Conservation (phyloP, 202 grass and related monocot species). For the Setaria italica region DNA sequence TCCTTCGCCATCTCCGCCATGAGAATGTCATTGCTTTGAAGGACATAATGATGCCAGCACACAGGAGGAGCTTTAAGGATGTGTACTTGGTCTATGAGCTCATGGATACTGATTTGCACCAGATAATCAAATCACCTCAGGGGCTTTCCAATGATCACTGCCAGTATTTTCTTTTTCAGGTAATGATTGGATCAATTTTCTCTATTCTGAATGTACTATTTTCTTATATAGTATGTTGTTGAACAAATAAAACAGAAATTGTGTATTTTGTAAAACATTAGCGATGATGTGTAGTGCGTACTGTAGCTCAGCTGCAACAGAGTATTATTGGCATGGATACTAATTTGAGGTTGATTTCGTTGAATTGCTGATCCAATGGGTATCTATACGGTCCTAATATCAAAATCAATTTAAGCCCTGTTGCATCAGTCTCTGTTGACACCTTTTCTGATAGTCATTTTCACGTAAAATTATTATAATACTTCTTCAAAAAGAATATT, state of each 20-base stretch:
- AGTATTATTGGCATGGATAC: background rate
- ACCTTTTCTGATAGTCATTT: constrained; percentile 3
- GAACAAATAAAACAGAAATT: background rate
- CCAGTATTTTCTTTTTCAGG: constrained; percentile 97
- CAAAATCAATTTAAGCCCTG: background rate
- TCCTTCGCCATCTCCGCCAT: constrained; percentile 85
- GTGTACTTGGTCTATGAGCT: constrained; percentile 96
- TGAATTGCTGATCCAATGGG: too few species aligned
- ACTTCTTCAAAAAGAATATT: background rate
- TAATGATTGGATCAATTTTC: constrained; percentile 30
- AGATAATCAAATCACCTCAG: constrained; percentile 86
- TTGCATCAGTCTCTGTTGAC: background rate
- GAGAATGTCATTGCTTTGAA: constrained; percentile 94
- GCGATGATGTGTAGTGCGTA: background rate
- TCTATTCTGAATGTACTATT: background rate
- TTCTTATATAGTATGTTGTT: background rate
- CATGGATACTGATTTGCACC: constrained; percentile 96
- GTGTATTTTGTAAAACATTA: background rate
- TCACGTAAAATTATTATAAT: background rate
- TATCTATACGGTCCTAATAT: too few species aligned
- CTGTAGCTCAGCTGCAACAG: background rate
- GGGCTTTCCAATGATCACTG: constrained; percentile 80
- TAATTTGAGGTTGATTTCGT: constrained; percentile 10
- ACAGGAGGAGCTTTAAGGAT: constrained; percentile 85
- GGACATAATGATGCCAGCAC: constrained; percentile 93